Evolutionary conservation across 129 eudicot genomes (phyloP).

Genomic region (Apium graveolens): DNA sequence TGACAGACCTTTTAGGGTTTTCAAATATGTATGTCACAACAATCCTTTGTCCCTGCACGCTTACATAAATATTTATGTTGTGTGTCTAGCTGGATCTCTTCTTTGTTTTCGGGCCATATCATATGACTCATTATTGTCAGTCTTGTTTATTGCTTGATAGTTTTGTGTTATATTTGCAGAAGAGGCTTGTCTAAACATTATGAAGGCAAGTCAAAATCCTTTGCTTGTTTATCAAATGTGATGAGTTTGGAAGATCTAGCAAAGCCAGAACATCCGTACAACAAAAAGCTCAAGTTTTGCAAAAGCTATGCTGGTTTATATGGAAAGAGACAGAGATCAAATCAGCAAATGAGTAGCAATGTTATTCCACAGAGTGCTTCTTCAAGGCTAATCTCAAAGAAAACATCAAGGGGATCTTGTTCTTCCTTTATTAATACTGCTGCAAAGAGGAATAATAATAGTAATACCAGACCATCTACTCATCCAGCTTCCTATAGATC

Average conservation of each 20-base stretch:
- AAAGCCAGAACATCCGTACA: slow-evolving; percentile 63
- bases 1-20: too few species aligned
- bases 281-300: slow-evolving; percentile 61
- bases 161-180: slow-evolving; percentile 20
- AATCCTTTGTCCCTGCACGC: too few species aligned
- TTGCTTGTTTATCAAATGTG: slow-evolving; percentile 47
- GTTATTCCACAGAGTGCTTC: slow-evolving; percentile 24
- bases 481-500: slow-evolving; percentile 15
- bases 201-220: slow-evolving; percentile 71
- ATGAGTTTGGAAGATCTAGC: slow-evolving; percentile 54
- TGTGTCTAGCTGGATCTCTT: neutral
- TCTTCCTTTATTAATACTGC: slow-evolving; percentile 21
- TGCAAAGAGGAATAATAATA: slow-evolving; percentile 14
- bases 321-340: slow-evolving; percentile 3
- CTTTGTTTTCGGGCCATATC: too few species aligned
- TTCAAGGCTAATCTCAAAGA: slow-evolving; percentile 38
- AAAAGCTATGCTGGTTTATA: slow-evolving; percentile 37
- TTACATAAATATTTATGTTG: too few species aligned
- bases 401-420: slow-evolving; percentile 30
- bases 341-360: neutral
- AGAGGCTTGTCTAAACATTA: slow-evolving; percentile 61
- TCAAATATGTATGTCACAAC: too few species aligned
- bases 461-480: neutral
- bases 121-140: too few species aligned
- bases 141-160: neutral